Evolutionary conservation across 768 basidiomycete species (phyloP), one percentile per base, ranked within the genome.

Genomic region (Collybia mongolica): DNA sequence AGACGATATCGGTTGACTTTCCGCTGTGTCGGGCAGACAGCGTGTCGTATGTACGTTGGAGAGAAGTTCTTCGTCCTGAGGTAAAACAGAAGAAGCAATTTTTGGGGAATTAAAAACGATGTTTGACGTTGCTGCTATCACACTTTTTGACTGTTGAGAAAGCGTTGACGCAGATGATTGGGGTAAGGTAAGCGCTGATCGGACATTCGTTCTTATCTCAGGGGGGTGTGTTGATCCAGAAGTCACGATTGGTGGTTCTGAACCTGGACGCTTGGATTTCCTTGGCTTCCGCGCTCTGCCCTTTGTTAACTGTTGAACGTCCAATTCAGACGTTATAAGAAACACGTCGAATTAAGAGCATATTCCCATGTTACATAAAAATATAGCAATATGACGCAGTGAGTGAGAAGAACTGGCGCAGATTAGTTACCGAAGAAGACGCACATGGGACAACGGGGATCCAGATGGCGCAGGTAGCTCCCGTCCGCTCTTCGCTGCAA

Each of bases 371-470:
- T 61, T 62, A 68, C 63, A 62, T 54, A 63, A 54, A 54, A 52
- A 61, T 58, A 54, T 52, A 51, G 54, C 61, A 51, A 59, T 64
- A 58, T 58, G 54, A 59, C 61, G 49, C 60, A 60, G 60, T 60
- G 56, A 58, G 57, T 69, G 72, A 73, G 70, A 83, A 76, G 65
- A 67, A 75, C 71, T 64, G 56, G 67, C 66, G 56, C 62, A 61
- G 64, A 63, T 66, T 64, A 3, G 74, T 81, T 74, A 82, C 83
- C 85, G 74, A 76, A 83, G 81, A 76, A 80, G 79, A 90, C 89
- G 87, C 82, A 92, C 89, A 83, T 92, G 89, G 70, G 80, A 84
- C 75, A 90, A 69, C 58, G 88, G 84, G 65, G 82, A 84, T 56
- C 81, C 77, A 54, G 79, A 68, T 46, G 81, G 72, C 37, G 72